Evolutionary conservation across 306 rosid species (phyloP), one percentile per base, ranked within the genome.

Genomic region (Chamaecrista fasciculata): DNA sequence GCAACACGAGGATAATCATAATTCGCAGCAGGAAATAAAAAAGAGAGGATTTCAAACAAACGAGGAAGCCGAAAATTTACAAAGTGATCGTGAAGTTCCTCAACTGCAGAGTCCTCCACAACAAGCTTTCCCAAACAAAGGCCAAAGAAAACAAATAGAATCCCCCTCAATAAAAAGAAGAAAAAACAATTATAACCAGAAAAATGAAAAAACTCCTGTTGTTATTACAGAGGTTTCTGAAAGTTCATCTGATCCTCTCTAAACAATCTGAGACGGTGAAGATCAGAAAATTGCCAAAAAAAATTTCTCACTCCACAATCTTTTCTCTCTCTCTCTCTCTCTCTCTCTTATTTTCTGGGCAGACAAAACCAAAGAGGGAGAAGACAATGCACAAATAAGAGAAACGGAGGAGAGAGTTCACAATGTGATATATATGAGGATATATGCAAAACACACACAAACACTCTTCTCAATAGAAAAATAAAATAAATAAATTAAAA

Each of bases 21-120:
- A 73, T 21, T 70, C 37, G 10, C 46, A 26, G 75, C 21, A 67
- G 1, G 23, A 36, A 33, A n/a, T n/a, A n/a, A n/a, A n/a, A 4
- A 33, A 20, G 10, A 67, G 43, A 67, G 15, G 21, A 34, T 1
- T 18, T n/a, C n/a, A n/a, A n/a, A n/a, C 8, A 62, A 33, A 67
- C 72, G 68, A 70, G 9, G 39, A 34, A 28, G 51, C 53, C 74
- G 64, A 72, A 72, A 62, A 67, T 71, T 68, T 76, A 64, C 83
- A 77, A 50, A 40, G 80, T 72, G 81, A 85, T 83, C 82, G 81
- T 79, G 69, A n/a, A 71, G 83, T 73, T 46, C 37, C 67, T 33
- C 37, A 69, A 77, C 66, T 71, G 65, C 81, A 11, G 49, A 68
- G 70, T 65, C 76, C 51, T 66, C 67, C 75, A 7, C 28, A 15